A percentile compares a stretch with the other conserved stretches of the same genome.
phyloP scores from a whole-genome alignment of 768 basidiomycete species.

The Daedaleopsis sinensis region DNA sequence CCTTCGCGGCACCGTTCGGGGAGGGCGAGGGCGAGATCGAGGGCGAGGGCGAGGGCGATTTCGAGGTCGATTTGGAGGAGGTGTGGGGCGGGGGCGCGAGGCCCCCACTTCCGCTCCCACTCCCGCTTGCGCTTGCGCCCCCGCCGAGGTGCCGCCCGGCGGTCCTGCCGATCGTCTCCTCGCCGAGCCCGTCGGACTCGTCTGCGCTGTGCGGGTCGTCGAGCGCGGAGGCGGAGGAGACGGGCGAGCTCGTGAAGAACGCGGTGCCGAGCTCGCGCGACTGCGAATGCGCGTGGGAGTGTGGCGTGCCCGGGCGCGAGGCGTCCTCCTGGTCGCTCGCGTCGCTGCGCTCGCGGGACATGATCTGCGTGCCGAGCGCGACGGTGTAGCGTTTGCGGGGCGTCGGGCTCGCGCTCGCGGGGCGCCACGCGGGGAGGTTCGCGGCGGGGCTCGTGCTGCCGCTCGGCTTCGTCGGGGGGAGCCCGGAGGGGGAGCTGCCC shows the following conservation, averaged over 20 bases:
- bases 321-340: slow-evolving; percentile 31
- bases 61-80: too few species aligned
- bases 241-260: slow-evolving; percentile 45
- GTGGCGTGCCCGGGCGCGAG: slow-evolving; percentile 26
- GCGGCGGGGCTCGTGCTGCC: slow-evolving; percentile 25
- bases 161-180: slow-evolving; percentile 66
- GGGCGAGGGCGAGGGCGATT: slow-evolving; percentile 30
- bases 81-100: slow-evolving; percentile 21
- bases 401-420: slow-evolving; percentile 65
- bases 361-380: slow-evolving; percentile 76
- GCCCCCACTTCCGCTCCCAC: slow-evolving; percentile 19
- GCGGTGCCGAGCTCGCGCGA: slow-evolving; percentile 43
- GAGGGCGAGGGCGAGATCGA: slow-evolving; percentile 31
- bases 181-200: slow-evolving; percentile 43
- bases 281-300: slow-evolving; percentile 24
- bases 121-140: too few species aligned
- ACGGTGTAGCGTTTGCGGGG: slow-evolving; percentile 83
- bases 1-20: slow-evolving; percentile 20
- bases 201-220: slow-evolving; percentile 30
- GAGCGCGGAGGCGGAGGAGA: slow-evolving; percentile 23
- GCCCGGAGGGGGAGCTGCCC: slow-evolving; percentile 24
- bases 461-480: slow-evolving; percentile 22
- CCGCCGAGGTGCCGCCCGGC: slow-evolving; percentile 33
- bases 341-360: slow-evolving; percentile 32
- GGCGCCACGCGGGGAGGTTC: slow-evolving; percentile 42